phyloP scores from a whole-genome alignment of 495 filamentous ascomycete genomes.

The Tuber melanosporum region DNA sequence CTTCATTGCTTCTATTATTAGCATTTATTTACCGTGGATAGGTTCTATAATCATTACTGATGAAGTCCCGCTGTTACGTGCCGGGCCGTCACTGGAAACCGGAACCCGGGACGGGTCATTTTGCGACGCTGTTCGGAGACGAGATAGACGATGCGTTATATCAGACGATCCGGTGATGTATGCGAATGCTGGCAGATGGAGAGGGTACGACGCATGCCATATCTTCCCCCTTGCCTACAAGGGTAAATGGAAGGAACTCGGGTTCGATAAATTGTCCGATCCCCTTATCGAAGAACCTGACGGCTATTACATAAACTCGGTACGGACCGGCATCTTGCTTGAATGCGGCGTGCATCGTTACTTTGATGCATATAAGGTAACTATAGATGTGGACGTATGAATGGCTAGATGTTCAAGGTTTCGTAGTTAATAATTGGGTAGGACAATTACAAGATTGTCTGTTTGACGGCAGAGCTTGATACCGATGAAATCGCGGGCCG shows the following conservation, averaged over 20 bases:
- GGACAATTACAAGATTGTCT: slow-evolving; percentile 42
- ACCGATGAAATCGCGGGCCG: slow-evolving; percentile 39
- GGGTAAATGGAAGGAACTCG: slow-evolving; percentile 35
- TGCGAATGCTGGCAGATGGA: slow-evolving; percentile 12
- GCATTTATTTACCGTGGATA: too few relatives aligned
- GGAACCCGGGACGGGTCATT: slow-evolving; percentile 34
- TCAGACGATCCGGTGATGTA: slow-evolving; percentile 17
- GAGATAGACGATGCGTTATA: slow-evolving; percentile 44
- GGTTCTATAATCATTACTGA: slow-evolving; percentile 37
- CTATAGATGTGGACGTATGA: slow-evolving; percentile 21
- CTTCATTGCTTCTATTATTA: too few relatives aligned
- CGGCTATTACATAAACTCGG: slow-evolving; percentile 42
- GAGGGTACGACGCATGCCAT: slow-evolving; percentile 42
- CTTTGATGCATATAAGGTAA: slow-evolving; percentile 41
- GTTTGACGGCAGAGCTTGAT: slow-evolving; percentile 33
- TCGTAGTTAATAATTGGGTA: too few relatives aligned
- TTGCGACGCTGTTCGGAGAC: slow-evolving; percentile 17
- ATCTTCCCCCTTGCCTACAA: slow-evolving; percentile 45
- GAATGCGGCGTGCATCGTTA: slow-evolving; percentile 35
- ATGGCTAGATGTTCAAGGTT: too few relatives aligned
- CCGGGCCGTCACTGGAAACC: slow-evolving; percentile 28
- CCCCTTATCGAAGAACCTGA: slow-evolving; percentile 13
- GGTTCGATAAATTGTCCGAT: slow-evolving; percentile 43
- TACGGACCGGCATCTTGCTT: slow-evolving; percentile 44
- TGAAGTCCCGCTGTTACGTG: slow-evolving; percentile 39